A percentile compares a stretch with the other conserved stretches of the same genome.
Conservation (phyloP, 208 protist genomes). For the Crithidia bombi region DNA sequence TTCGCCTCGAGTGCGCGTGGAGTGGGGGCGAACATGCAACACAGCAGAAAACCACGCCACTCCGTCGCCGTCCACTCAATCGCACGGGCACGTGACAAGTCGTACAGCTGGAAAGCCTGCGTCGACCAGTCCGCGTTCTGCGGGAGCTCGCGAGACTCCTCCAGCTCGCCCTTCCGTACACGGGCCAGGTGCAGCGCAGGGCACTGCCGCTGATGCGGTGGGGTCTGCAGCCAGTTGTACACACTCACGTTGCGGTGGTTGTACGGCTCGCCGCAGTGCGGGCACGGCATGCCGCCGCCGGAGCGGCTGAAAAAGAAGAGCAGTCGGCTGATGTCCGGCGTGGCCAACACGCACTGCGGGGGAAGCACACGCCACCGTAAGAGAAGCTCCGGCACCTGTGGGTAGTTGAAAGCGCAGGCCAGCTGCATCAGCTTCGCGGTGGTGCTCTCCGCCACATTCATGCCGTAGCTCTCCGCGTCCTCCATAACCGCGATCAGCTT, state of each 20-base stretch:
- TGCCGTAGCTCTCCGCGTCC: conserved; percentile 74
- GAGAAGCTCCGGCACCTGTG: conserved; percentile 80
- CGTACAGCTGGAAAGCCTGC: conserved; percentile 70
- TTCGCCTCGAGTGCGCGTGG: conserved; percentile 69
- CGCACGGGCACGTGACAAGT: conserved; percentile 62
- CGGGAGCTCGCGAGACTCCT: conserved; percentile 67
- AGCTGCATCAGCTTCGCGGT: conserved; percentile 92
- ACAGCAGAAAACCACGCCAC: conserved; percentile 88
- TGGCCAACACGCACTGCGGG: conserved; percentile 89
- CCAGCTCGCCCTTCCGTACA: conserved; percentile 73
- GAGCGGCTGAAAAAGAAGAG: conserved; percentile 87
- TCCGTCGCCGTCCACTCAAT: conserved; percentile 87
- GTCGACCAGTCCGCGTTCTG: conserved; percentile 83
- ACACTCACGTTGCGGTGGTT: conserved; percentile 88
- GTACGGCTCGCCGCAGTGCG: conserved; percentile 81
- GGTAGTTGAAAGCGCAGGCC: conserved; percentile 85
- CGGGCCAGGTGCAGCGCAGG: conserved; percentile 65
- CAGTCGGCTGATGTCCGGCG: conserved; percentile 89
- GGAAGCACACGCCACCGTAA: conserved; percentile 78
- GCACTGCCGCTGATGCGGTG: conserved; percentile 81
- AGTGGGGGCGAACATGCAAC: conserved; percentile 86
- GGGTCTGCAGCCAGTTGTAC: conserved; percentile 85
- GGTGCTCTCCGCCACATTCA: conserved; percentile 84
- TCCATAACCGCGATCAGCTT: conserved; percentile 93
- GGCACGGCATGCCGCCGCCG: conserved; percentile 80